Percentiles rank a stretch among this genome's conserved stretches.
Evolutionary conservation across 257 asterid genomes (phyloP).

Genomic region (Primulina eburnea): DNA sequence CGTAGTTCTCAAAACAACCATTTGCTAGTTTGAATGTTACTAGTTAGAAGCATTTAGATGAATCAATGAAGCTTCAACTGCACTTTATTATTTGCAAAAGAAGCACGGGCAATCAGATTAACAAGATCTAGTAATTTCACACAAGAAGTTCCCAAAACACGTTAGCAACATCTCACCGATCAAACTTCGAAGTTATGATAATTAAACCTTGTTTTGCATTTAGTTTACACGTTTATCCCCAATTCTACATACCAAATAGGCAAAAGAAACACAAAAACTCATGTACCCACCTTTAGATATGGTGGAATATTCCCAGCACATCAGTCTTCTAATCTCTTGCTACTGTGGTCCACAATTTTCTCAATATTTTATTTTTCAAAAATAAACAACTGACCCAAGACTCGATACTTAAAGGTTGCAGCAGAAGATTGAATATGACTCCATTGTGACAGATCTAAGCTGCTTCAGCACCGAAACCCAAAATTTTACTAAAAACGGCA

Average conservation of each 20-base stretch:
- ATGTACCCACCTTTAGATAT: too few species aligned
- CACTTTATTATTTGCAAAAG: neutral
- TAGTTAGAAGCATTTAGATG: neutral
- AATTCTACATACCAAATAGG: too few species aligned
- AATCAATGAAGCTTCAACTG: neutral
- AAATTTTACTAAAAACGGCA: neutral
- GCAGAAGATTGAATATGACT: neutral
- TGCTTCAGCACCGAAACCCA: slow-evolving; percentile 9
- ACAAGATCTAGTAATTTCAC: neutral
- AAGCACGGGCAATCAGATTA: too few species aligned
- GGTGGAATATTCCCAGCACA: too few species aligned
- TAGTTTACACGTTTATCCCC: too few species aligned
- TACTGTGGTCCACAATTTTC: too few species aligned
- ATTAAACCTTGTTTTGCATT: too few species aligned
- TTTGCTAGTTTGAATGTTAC: neutral
- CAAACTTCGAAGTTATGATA: neutral
- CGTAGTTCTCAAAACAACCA: neutral
- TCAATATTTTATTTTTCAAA: too few species aligned
- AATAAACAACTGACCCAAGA: too few species aligned
- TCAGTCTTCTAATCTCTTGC: too few species aligned
- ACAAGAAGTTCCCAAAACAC: neutral
- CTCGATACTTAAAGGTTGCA: slow-evolving; percentile 19
- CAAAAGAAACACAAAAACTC: too few species aligned
- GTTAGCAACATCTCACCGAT: neutral
- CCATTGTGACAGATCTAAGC: slow-evolving; percentile 11